These are phyloP conservation scores for Echinochloa phyllopogon DNA, from an alignment of 176 grass and related monocot species.

Conservation along the genomic window DNA sequence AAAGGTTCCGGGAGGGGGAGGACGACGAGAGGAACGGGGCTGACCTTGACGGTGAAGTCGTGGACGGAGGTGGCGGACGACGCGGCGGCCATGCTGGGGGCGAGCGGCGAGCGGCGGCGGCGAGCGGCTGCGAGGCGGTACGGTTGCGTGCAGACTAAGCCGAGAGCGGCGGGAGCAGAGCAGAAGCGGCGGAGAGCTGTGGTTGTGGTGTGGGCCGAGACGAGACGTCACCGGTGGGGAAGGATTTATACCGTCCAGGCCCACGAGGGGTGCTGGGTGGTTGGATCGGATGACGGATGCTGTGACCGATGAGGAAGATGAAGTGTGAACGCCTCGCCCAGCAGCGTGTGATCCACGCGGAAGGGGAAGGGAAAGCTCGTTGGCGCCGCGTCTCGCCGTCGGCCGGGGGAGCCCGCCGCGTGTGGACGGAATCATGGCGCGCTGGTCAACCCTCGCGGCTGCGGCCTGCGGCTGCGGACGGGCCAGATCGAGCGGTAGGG, in stretches of 20 bases:
- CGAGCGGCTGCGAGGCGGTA: constrained; percentile 24
- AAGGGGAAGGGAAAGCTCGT: neutral
- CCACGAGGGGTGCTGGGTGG: neutral
- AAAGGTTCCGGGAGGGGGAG: neutral
- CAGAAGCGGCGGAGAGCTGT: neutral
- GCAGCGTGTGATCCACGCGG: neutral
- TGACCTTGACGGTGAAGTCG: constrained; percentile 95
- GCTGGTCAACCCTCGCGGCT: constrained; percentile 7
- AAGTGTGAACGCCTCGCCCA: constrained; percentile 23
- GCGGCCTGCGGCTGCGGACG: neutral
- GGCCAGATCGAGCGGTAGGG: no score
- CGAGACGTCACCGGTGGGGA: neutral
- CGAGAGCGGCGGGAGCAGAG: neutral
- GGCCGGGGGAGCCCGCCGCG: neutral
- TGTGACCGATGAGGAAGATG: neutral
- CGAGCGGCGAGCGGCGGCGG: neutral
- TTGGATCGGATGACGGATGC: neutral
- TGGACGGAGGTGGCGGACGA: constrained; percentile 70
- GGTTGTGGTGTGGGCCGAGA: constrained; percentile 39
- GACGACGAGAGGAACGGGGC: neutral
- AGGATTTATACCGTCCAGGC: constrained; percentile 34
- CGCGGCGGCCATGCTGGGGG: constrained; percentile 73
- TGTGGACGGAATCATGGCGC: constrained; percentile 20
- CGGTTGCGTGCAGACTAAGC: constrained; percentile 36
- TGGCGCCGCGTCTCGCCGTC: neutral